A percentile compares a stretch with the other conserved stretches of the same genome.
Conservation (phyloP, 768 basidiomycete genomes). For the Cubamyces lactineus region DNA sequence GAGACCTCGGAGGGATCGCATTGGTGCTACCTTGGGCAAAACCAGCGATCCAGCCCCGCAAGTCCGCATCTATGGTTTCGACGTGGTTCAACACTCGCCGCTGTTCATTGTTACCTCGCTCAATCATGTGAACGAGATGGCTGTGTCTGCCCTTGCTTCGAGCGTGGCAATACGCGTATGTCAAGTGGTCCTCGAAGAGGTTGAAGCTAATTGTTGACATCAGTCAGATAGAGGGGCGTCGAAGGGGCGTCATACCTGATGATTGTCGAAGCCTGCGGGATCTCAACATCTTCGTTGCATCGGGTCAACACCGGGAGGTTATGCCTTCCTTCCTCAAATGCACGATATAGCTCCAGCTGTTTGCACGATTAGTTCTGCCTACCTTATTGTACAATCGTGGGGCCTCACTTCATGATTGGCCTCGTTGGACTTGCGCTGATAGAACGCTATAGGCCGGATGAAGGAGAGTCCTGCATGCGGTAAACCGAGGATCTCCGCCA, state of each 20-base stretch:
- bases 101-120: slow-evolving; percentile 59
- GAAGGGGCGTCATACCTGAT: slow-evolving; percentile 52
- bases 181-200: slow-evolving; percentile 63
- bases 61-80: slow-evolving; percentile 42
- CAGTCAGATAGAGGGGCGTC: background rate
- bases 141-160: slow-evolving; percentile 50
- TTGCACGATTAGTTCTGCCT: background rate
- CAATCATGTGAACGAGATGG: slow-evolving; percentile 65
- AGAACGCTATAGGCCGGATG: slow-evolving; percentile 6
- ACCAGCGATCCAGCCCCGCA: slow-evolving; percentile 54
- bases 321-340: slow-evolving; percentile 55
- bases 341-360: slow-evolving; percentile 52
- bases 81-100: slow-evolving; percentile 53
- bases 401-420: background rate
- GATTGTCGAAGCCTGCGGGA: slow-evolving; percentile 59
- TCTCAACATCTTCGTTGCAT: slow-evolving; percentile 59
- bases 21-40: slow-evolving; percentile 37
- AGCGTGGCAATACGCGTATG: slow-evolving; percentile 57
- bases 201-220: slow-evolving; percentile 49
- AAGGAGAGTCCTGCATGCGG: slow-evolving; percentile 7
- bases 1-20: slow-evolving; percentile 47
- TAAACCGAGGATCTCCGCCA: slow-evolving; percentile 33
- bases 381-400: background rate
- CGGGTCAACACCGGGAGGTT: slow-evolving; percentile 70
- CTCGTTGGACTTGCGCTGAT: background rate